A percentile compares a stretch with the other conserved stretches of the same genome.
phyloP scores from a whole-genome alignment of 2,329 filamentous ascomycete species.

The Colletotrichum sublineola region DNA sequence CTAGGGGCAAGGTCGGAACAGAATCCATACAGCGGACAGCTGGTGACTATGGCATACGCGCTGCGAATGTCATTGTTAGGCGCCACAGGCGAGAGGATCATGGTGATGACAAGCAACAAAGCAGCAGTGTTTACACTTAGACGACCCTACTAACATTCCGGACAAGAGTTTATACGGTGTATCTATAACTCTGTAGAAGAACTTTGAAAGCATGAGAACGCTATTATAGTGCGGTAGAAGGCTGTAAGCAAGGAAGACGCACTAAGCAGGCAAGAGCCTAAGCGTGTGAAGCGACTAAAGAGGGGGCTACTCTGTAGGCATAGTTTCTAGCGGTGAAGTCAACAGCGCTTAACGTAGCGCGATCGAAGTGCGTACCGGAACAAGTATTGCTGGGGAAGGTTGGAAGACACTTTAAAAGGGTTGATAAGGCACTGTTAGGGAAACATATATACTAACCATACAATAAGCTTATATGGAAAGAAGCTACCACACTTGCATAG shows the following conservation, averaged over 20 bases:
- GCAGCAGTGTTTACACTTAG: slow-evolving; percentile 40
- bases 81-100: slow-evolving; percentile 28
- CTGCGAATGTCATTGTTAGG: slow-evolving; percentile 30
- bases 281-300: not conserved
- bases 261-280: not conserved
- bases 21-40: slow-evolving; percentile 43
- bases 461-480: not conserved
- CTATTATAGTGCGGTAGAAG: not conserved
- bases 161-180: slow-evolving; percentile 43
- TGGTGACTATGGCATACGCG: slow-evolving; percentile 42
- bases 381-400: not conserved
- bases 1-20: slow-evolving; percentile 42
- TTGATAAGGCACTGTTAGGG: not conserved
- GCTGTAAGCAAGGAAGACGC: not conserved
- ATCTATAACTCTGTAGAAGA: slow-evolving; percentile 42
- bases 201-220: slow-evolving; percentile 12
- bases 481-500: not conserved
- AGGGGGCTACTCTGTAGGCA: not conserved
- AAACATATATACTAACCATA: too few species aligned
- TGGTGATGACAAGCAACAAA: slow-evolving; percentile 42
- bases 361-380: not conserved
- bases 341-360: too few species aligned
- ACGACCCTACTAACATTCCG: slow-evolving; percentile 43
- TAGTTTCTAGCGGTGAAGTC: not conserved
- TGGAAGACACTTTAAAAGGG: not conserved